Percentiles rank a stretch among this genome's conserved stretches.
phyloP scores from a whole-genome alignment of 306 rosid genomes.

The Prunus armeniaca region DNA sequence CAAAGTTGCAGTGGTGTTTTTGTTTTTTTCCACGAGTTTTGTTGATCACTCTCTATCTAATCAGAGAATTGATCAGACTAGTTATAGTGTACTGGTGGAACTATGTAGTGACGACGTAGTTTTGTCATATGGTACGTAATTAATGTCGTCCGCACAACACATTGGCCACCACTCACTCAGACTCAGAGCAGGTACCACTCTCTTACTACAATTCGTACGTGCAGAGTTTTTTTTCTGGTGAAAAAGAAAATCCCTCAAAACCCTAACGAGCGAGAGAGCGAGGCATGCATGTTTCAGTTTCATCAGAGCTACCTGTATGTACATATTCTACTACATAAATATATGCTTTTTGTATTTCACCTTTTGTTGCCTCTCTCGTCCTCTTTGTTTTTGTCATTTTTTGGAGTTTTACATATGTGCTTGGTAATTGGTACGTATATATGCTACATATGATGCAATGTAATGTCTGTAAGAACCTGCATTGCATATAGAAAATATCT shows the following conservation, averaged over 20 bases:
- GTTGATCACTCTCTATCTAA: neutral
- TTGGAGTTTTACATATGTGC: neutral
- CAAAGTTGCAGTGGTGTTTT: constrained; percentile 25
- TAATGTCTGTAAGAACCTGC: too few species aligned
- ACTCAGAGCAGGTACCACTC: neutral
- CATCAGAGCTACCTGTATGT: neutral
- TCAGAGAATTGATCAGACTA: neutral
- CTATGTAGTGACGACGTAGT: neutral
- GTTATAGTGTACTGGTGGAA: neutral
- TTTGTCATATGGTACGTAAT: neutral
- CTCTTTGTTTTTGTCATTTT: neutral
- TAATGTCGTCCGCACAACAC: neutral
- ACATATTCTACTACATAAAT: neutral
- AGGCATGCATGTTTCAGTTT: neutral
- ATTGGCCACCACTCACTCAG: neutral
- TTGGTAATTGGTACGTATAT: neutral
- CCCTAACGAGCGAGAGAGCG: neutral
- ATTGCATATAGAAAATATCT: too few species aligned
- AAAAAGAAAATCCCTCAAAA: neutral
- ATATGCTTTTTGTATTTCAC: neutral
- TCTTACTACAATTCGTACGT: neutral
- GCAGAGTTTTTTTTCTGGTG: neutral
- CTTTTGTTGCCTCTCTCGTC: neutral
- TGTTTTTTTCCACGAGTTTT: neutral
- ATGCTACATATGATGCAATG: too few species aligned